Evolutionary conservation across 768 basidiomycete genomes (phyloP).

Genomic region (Boletus huronensis): DNA sequence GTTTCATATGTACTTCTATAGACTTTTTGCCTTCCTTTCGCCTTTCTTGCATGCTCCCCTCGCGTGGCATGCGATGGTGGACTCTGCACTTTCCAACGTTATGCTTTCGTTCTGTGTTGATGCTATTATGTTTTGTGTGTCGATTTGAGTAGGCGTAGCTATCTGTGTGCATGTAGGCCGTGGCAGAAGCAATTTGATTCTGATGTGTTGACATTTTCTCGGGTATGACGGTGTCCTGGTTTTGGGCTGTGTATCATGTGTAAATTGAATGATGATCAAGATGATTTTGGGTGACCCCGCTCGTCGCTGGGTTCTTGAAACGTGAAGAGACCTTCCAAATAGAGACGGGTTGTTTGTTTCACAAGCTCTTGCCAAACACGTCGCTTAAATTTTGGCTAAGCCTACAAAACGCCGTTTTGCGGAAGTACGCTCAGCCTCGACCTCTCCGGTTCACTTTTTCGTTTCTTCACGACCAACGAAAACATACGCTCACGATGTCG

Average conservation of each 20-base stretch:
- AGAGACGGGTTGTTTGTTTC: conserved; percentile 27
- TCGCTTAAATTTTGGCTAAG: conserved; percentile 25
- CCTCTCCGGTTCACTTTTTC: not conserved
- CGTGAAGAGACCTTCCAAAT: conserved; percentile 14
- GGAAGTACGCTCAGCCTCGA: not conserved
- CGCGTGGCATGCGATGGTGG: not conserved
- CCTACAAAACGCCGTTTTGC: not conserved
- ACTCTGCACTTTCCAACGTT: not conserved
- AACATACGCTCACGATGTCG: conserved; percentile 47
- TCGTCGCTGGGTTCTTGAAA: no score
- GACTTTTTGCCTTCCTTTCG: not conserved
- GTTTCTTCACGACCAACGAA: not conserved
- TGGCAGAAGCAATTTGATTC: not conserved
- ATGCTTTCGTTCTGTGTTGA: conserved; percentile 7
- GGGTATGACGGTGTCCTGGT: not conserved
- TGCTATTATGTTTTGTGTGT: conserved; percentile 4
- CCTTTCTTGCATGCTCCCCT: not conserved
- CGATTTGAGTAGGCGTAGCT: not conserved
- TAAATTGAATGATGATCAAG: not conserved
- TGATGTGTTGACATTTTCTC: not conserved
- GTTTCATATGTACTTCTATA: not conserved
- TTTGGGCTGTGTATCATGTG: not conserved
- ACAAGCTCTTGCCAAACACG: conserved; percentile 33
- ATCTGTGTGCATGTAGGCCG: conserved; percentile 4
- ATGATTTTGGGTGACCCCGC: not conserved